Evolutionary conservation across 2,329 filamentous ascomycete genomes (phyloP).

Genomic region (Fonsecaea pugnacius): DNA sequence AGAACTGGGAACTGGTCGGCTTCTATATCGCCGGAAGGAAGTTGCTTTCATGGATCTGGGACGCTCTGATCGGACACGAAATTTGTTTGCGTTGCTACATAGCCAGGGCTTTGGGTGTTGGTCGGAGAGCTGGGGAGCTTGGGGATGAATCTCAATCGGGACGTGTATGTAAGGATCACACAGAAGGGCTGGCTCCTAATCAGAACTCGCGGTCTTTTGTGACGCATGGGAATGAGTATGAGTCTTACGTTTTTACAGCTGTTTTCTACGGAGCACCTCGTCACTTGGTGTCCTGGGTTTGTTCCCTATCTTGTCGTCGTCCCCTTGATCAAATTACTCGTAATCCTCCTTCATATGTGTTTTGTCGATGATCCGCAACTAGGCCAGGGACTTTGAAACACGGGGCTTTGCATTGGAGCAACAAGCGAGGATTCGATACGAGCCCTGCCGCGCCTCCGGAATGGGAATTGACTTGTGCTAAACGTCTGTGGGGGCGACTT

Average conservation of each 20-base stretch:
- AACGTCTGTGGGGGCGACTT: slow-evolving; percentile 3
- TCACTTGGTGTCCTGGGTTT: neutral
- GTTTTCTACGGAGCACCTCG: neutral
- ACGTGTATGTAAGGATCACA: slow-evolving; percentile 15
- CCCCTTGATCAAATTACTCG: neutral
- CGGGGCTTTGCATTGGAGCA: slow-evolving; percentile 12
- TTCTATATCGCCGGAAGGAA: neutral
- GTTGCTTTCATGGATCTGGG: slow-evolving; percentile 23
- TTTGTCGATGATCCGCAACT: neutral
- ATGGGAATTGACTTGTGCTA: slow-evolving; percentile 10
- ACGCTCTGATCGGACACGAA: slow-evolving; percentile 11
- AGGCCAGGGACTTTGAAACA: slow-evolving; percentile 5
- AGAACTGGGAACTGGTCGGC: slow-evolving; percentile 7
- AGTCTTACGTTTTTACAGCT: neutral
- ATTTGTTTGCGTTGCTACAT: slow-evolving; percentile 27
- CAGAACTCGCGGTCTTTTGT: slow-evolving; percentile 1
- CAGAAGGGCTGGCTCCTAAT: slow-evolving; percentile 2
- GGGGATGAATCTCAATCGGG: slow-evolving; percentile 21
- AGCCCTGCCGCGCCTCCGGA: slow-evolving; percentile 17
- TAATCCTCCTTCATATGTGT: neutral
- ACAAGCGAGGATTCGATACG: slow-evolving; percentile 23
- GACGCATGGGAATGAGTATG: slow-evolving; percentile 10
- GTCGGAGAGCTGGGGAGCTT: slow-evolving; percentile 14
- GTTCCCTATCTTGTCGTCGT: neutral
- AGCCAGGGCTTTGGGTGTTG: slow-evolving; percentile 22